Evolutionary conservation across 805 yeast species (phyloP), one percentile per base, ranked within the genome.

Genomic region (Saccharomyces jurei): DNA sequence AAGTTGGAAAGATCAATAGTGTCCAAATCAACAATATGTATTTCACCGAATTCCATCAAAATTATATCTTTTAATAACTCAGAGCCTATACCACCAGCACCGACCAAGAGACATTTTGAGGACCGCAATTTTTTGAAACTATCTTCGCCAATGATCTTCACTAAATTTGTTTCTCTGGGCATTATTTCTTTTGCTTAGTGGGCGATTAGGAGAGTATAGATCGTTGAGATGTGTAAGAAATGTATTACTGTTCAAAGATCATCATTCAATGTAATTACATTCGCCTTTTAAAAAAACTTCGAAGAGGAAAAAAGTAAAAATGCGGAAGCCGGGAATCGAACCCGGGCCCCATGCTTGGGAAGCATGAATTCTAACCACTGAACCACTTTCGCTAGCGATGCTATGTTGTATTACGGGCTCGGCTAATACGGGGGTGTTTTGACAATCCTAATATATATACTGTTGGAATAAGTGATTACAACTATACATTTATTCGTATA

Each of bases 11-110:
- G 74, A 59, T 96, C 97, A 61, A 94, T 89, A 0, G 98, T 94
- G 67, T 94, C 99, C 54, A 94, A 76, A 71, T 94, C 99, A n/a
- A 91, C 91, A 30, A 91, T 79, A 66, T 89, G 96, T 54, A 91
- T 84, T 63, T 88, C 95, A 2, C 94, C 94, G 60, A 85, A 86
- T 6, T 94, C 91, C 68, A 87, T 76, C 58, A 89, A 71, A 4
- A 88, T 81, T 50, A 91, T 73, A 65, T 91, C 86, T 66, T 91
- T 91, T 55, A 91, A 74, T 48, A 91, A 73, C 68, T 91, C 98
- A 68, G 96, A 91, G 1, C 98, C 98, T 59, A 91, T 90, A 6
- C 98, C 98, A 30, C 98, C 98, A 1, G 97, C 96, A 3, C 98
- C 98, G 2, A 91, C 95, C 71, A 91, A 74, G 29, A 91, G 72